phyloP scores from a whole-genome alignment of 2,329 filamentous ascomycete genomes.

The Fusarium sp. region DNA sequence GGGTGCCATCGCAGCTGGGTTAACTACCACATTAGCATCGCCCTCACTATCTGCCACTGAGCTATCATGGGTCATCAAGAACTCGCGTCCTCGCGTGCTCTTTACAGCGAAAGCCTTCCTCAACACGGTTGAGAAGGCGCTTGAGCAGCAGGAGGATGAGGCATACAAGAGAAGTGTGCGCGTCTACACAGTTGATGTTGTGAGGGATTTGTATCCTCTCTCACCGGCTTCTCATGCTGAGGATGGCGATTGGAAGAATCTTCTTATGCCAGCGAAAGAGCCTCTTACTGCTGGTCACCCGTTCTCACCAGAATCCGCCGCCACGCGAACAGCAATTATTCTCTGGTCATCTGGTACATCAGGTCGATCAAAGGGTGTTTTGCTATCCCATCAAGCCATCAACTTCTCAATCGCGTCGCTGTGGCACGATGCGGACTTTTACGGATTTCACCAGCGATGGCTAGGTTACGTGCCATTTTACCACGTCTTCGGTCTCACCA shows the following conservation, averaged over 20 bases:
- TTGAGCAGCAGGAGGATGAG: conserved; percentile 47
- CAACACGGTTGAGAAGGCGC: conserved; percentile 47
- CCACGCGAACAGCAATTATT: conserved; percentile 66
- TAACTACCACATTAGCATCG: conserved; percentile 53
- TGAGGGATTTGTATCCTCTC: conserved; percentile 48
- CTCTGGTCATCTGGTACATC: conserved; percentile 71
- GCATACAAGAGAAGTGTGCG: conserved; percentile 59
- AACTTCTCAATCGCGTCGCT: conserved; percentile 65
- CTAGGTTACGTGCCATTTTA: conserved; percentile 78
- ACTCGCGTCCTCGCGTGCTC: conserved; percentile 50
- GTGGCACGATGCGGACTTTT: conserved; percentile 60
- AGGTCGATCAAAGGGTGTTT: conserved; percentile 78
- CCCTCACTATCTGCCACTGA: conserved; percentile 53
- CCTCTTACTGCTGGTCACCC: conserved; percentile 57
- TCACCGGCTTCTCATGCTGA: conserved; percentile 28
- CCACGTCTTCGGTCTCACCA: conserved; percentile 67
- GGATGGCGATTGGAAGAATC: conserved; percentile 65
- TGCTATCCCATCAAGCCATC: conserved; percentile 74
- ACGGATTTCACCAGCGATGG: conserved; percentile 52
- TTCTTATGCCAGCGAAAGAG: conserved; percentile 60
- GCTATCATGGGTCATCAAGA: conserved; percentile 54
- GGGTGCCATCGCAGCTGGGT: conserved; percentile 52
- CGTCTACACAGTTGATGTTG: conserved; percentile 64
- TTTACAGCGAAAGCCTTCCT: conserved; percentile 49
- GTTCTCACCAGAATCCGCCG: conserved; percentile 45